phyloP scores from a whole-genome alignment of 768 basidiomycete species.

The Tremella yokohamensis region DNA sequence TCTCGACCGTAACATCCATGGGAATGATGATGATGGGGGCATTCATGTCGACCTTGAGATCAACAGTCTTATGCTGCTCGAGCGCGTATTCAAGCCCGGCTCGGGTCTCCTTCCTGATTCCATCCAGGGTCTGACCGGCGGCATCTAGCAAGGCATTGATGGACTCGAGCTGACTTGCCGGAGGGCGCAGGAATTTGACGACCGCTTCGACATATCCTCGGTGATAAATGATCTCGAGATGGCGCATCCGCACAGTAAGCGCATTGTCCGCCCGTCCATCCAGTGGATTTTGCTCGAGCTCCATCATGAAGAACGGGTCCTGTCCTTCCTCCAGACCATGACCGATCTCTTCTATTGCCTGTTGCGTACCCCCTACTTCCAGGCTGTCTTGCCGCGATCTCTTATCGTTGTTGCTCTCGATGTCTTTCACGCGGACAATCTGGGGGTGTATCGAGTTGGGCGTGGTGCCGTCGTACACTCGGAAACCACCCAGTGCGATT shows the following conservation, averaged over 20 bases:
- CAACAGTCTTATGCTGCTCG: slow-evolving; percentile 89
- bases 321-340: slow-evolving; percentile 50
- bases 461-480: slow-evolving; percentile 89
- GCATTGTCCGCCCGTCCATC: slow-evolving; percentile 88
- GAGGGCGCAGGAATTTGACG: slow-evolving; percentile 86
- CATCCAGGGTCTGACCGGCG: slow-evolving; percentile 89
- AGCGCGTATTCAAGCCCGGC: slow-evolving; percentile 90
- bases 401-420: slow-evolving; percentile 25
- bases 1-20: slow-evolving; percentile 73
- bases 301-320: slow-evolving; percentile 75
- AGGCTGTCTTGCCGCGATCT: slow-evolving; percentile 30
- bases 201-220: slow-evolving; percentile 88
- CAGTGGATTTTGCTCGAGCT: slow-evolving; percentile 86
- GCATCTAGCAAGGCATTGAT: slow-evolving; percentile 86
- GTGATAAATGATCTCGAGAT: slow-evolving; percentile 97
- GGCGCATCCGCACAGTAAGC: slow-evolving; percentile 80
- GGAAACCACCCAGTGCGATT: slow-evolving; percentile 76
- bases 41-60: slow-evolving; percentile 93
- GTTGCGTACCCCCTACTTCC: slow-evolving; percentile 27
- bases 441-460: slow-evolving; percentile 73
- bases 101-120: slow-evolving; percentile 85
- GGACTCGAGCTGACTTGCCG: slow-evolving; percentile 89
- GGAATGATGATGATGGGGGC: slow-evolving; percentile 96
- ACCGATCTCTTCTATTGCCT: slow-evolving; percentile 23
- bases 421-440: slow-evolving; percentile 78